Conservation (phyloP, 192 early-diverging fungal genomes). For the Piromyces finnis region DNA sequence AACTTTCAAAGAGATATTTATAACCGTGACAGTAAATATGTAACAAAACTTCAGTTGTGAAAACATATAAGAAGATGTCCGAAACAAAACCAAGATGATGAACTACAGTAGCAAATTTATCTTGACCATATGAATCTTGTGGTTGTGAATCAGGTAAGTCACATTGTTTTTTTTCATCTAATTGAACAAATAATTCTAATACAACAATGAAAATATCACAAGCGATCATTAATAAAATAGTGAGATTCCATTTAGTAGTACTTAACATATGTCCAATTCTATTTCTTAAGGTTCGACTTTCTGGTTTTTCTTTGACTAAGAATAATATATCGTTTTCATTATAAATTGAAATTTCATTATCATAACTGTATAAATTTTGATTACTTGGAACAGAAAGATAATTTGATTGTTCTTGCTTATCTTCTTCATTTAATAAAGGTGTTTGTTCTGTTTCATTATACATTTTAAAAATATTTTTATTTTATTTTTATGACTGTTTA, state of each 20-base stretch:
- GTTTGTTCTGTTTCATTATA: no score
- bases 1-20: not conserved
- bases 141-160: not conserved
- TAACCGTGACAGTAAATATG: not conserved
- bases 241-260: not conserved
- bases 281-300: not conserved
- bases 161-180: not conserved
- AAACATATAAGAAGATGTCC: not conserved
- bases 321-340: not conserved
- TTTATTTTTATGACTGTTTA: no score
- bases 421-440: no score
- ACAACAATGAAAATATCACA: not conserved
- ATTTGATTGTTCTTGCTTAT: not conserved
- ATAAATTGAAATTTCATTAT: not conserved
- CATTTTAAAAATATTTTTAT: no score
- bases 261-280: not conserved
- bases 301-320: not conserved
- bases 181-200: not conserved
- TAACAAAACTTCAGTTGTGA: not conserved
- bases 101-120: not conserved
- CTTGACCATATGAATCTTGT: not conserved
- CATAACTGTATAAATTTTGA: not conserved
- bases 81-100: not conserved
- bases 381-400: not conserved
- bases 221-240: not conserved